These are phyloP conservation scores for Kazachstania africana DNA, from an alignment of 805 yeast species.

Conservation along the genomic window DNA sequence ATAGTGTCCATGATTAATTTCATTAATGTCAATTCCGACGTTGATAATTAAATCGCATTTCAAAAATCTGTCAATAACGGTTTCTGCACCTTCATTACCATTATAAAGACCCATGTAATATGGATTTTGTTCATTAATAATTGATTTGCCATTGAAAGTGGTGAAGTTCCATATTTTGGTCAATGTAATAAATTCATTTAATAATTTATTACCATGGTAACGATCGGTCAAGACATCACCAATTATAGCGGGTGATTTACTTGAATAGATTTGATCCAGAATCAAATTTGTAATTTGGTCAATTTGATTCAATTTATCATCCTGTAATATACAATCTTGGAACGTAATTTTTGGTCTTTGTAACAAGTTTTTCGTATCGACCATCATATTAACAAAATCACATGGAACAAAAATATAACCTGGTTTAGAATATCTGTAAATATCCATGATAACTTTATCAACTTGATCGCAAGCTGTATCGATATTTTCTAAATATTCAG, in stretches of 20 bases:
- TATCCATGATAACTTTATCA: constrained; percentile 50
- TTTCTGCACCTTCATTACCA: constrained; percentile 43
- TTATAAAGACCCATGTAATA: constrained; percentile 62
- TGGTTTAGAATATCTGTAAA: constrained; percentile 54
- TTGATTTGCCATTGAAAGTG: constrained; percentile 60
- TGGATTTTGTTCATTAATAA: constrained; percentile 56
- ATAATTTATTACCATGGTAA: constrained; percentile 33
- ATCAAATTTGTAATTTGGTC: constrained; percentile 33
- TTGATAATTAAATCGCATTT: constrained; percentile 56
- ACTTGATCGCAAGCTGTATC: constrained; percentile 40
- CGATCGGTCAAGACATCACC: constrained; percentile 65
- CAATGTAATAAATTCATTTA: constrained; percentile 36
- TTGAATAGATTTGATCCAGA: constrained; percentile 36
- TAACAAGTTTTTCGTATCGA: constrained; percentile 10
- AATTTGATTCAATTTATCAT: constrained; percentile 2
- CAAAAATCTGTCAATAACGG: constrained; percentile 37
- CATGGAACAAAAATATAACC: constrained; percentile 74
- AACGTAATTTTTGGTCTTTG: constrained; percentile 8
- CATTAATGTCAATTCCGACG: constrained; percentile 58
- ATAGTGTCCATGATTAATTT: constrained; percentile 59
- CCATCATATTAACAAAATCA: constrained; percentile 42
- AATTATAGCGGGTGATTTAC: constrained; percentile 52
- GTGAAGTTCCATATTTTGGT: constrained; percentile 43
- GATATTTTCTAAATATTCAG: constrained; percentile 37
- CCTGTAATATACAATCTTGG: constrained; percentile 5